Conservation (phyloP, 306 rosid species). For the Hippophae tibetana region DNA sequence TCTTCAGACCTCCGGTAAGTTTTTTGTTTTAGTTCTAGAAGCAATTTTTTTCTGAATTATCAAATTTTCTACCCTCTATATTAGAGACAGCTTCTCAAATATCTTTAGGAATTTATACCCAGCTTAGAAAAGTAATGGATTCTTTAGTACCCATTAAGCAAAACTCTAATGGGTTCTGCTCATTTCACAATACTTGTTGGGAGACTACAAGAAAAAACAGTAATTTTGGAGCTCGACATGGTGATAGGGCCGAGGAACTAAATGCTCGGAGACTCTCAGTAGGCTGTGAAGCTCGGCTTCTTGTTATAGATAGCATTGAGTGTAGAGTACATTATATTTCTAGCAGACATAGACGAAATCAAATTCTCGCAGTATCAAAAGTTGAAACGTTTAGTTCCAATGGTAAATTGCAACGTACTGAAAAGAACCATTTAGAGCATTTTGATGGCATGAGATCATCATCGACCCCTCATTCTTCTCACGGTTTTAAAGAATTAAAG, state of each 20-base stretch:
- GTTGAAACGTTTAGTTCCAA: conserved; percentile 38
- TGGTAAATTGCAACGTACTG: conserved; percentile 33
- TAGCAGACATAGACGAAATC: conserved; percentile 16
- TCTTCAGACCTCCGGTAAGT: conserved; percentile 15
- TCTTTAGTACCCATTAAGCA: conserved; percentile 26
- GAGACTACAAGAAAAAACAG: conserved; percentile 7
- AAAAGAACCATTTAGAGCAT: conserved; percentile 17
- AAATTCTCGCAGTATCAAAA: conserved; percentile 40
- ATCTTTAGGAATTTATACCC: conserved; percentile 9
- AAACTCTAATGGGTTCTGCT: conserved; percentile 36
- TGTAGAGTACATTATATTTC: conserved; percentile 13
- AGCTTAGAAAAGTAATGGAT: conserved; percentile 29
- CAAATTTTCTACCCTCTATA: background rate
- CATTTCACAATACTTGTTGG: conserved; percentile 31
- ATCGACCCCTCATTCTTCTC: conserved; percentile 19
- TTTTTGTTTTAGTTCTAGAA: background rate
- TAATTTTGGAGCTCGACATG: conserved; percentile 22
- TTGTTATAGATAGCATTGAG: conserved; percentile 17
- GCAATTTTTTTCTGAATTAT: background rate
- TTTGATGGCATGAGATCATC: conserved; percentile 26
- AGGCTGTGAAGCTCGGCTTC: conserved; percentile 26
- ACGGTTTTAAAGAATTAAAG: conserved; percentile 42
- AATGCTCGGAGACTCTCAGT: conserved; percentile 15
- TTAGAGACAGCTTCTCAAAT: conserved; percentile 10
- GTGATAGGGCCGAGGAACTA: conserved; percentile 12